Conservation (phyloP, 805 yeast species). For the Pichia phayaonensis region DNA sequence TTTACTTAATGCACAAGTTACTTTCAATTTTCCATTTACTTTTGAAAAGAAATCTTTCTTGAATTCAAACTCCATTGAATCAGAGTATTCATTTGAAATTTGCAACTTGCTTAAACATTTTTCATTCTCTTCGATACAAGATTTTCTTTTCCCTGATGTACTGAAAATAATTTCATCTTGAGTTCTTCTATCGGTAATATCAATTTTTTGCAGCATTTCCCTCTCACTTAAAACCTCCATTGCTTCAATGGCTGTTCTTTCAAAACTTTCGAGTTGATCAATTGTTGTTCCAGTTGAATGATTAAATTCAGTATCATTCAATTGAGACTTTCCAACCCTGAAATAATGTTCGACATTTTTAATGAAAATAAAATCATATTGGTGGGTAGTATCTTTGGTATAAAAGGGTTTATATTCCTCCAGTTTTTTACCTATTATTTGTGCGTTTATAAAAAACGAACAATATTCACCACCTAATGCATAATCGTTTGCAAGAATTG, state of each 20-base stretch:
- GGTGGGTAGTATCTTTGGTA: constrained; percentile 13
- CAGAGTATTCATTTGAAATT: not conserved
- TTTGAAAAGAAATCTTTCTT: constrained; percentile 10
- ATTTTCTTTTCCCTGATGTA: not conserved
- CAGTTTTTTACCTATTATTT: constrained; percentile 39
- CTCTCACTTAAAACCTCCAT: constrained; percentile 8
- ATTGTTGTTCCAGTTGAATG: constrained; percentile 4
- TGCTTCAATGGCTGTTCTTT: constrained; percentile 8
- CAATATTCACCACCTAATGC: constrained; percentile 34
- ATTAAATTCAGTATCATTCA: not conserved
- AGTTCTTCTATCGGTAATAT: not conserved
- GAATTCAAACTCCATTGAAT: not conserved
- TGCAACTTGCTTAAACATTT: not conserved
- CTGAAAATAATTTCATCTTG: constrained; percentile 12
- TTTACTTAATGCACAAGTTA: not conserved
- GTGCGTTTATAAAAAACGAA: constrained; percentile 44
- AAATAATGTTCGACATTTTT: constrained; percentile 14
- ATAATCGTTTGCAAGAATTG: constrained; percentile 42
- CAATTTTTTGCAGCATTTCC: constrained; percentile 1
- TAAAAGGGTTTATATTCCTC: constrained; percentile 20
- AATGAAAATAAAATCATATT: constrained; percentile 18
- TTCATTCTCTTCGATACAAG: not conserved
- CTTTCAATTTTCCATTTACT: constrained; percentile 6
- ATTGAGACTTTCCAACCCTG: constrained; percentile 11
- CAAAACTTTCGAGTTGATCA: constrained; percentile 9